Conservation (phyloP, 2,329 filamentous ascomycete species). For the Fonsecaea erecta region DNA sequence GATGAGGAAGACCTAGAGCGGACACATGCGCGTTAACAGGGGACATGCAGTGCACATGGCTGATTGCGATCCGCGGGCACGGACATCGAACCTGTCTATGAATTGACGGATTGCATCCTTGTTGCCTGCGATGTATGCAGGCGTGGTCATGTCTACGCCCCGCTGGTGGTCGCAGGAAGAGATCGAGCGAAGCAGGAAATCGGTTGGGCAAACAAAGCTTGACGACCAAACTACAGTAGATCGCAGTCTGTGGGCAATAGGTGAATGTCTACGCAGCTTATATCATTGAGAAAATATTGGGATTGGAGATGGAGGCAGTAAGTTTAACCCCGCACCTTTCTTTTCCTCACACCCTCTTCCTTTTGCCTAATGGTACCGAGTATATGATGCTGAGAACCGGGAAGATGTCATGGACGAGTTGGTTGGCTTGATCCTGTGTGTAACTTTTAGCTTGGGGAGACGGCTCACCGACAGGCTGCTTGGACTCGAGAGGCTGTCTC, state of each 20-base stretch:
- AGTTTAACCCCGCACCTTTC: no score
- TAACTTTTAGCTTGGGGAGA: no score
- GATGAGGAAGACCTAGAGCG: conserved; percentile 78
- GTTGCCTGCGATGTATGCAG: conserved; percentile 76
- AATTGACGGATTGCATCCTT: conserved; percentile 77
- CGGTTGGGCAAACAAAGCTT: background rate
- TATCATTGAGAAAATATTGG: conserved; percentile 1
- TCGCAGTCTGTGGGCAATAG: background rate
- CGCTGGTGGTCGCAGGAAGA: background rate
- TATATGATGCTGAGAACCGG: background rate
- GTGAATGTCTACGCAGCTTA: background rate
- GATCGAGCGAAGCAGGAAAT: background rate
- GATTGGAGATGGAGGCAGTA: background rate
- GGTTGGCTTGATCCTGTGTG: background rate
- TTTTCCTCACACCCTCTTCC: background rate
- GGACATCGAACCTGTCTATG: conserved; percentile 85
- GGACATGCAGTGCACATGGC: background rate
- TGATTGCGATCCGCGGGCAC: conserved; percentile 3
- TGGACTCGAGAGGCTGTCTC: background rate
- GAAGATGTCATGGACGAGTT: background rate
- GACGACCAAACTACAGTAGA: background rate
- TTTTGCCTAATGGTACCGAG: conserved; percentile 2
- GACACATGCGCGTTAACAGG: conserved; percentile 18
- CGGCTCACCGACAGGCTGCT: no score
- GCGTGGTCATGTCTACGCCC: conserved; percentile 38